A percentile compares a stretch with the other conserved stretches of the same genome.
These are phyloP conservation scores for Primulina huaijiensis DNA, from an alignment of 257 asterid species.

Conservation along the genomic window DNA sequence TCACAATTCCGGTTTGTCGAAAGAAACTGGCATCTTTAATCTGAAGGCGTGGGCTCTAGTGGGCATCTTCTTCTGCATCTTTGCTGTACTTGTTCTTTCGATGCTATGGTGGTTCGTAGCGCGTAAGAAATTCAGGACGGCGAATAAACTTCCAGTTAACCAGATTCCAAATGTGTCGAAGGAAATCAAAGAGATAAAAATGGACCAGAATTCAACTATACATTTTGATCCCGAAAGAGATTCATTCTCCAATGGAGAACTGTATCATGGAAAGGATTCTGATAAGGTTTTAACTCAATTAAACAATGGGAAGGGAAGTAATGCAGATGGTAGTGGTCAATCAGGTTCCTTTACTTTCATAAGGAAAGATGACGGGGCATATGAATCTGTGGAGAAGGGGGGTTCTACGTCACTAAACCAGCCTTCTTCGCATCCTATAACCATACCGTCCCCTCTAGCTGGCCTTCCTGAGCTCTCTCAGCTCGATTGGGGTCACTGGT, in stretches of 20 bases:
- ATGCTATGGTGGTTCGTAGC: conserved; percentile 48
- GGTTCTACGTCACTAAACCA: conserved; percentile 19
- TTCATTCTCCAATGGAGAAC: conserved; percentile 31
- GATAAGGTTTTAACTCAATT: conserved; percentile 39
- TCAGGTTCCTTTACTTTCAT: conserved; percentile 35
- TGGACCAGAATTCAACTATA: conserved; percentile 48
- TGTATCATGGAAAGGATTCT: conserved; percentile 41
- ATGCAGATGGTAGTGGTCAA: conserved; percentile 30
- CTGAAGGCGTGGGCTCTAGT: conserved; percentile 73
- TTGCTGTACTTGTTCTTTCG: conserved; percentile 41
- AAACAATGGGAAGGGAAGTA: conserved; percentile 35
- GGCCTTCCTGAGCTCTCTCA: conserved; percentile 81
- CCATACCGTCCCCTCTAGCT: conserved; percentile 47
- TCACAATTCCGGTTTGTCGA: conserved; percentile 49
- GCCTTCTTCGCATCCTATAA: conserved; percentile 26
- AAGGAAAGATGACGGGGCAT: conserved; percentile 29
- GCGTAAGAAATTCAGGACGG: conserved; percentile 40
- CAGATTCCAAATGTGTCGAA: conserved; percentile 40
- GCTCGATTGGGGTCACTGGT: conserved; percentile 98
- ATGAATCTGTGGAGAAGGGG: conserved; percentile 41
- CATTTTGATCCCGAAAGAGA: conserved; percentile 21
- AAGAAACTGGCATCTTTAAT: conserved; percentile 60
- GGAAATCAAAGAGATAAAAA: conserved; percentile 58
- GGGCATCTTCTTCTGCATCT: conserved; percentile 52
- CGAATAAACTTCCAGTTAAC: conserved; percentile 34